Conservation (phyloP, 2,329 filamentous ascomycete species). For the Fusarium setosum region DNA sequence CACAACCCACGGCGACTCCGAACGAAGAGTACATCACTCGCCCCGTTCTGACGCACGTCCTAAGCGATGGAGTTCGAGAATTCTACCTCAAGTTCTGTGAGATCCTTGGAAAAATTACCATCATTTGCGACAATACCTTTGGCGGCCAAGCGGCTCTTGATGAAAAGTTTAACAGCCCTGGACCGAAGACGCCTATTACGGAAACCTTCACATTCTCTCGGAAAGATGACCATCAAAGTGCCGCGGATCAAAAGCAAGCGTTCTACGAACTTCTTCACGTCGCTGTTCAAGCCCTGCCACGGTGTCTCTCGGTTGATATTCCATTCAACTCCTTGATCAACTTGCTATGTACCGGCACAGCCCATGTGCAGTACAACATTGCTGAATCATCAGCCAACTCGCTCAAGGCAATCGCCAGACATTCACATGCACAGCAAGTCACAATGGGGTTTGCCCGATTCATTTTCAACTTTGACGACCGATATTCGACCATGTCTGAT, state of each 20-base stretch:
- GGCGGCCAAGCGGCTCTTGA: constrained; percentile 95
- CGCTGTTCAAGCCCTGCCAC: constrained; percentile 91
- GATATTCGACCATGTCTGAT: constrained; percentile 97
- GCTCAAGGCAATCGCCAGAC: constrained; percentile 92
- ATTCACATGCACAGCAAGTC: constrained; percentile 93
- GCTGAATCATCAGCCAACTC: constrained; percentile 92
- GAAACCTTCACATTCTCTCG: constrained; percentile 93
- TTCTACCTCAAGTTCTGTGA: constrained; percentile 94
- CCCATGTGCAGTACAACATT: constrained; percentile 93
- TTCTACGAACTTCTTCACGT: constrained; percentile 97
- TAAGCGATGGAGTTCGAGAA: constrained; percentile 83
- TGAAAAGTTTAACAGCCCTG: constrained; percentile 89
- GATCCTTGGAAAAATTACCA: constrained; percentile 93
- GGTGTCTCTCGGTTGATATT: constrained; percentile 91
- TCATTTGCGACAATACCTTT: constrained; percentile 96
- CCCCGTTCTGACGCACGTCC: constrained; percentile 68
- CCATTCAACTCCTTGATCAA: constrained; percentile 95
- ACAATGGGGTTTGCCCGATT: constrained; percentile 97
- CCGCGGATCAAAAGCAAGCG: constrained; percentile 86
- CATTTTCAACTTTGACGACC: constrained; percentile 98
- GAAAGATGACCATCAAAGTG: constrained; percentile 79
- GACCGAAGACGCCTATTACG: constrained; percentile 93
- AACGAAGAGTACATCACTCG: constrained; percentile 75
- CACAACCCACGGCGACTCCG: constrained; percentile 39
- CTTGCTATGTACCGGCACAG: constrained; percentile 93